phyloP scores from a whole-genome alignment of 2,329 filamentous ascomycete genomes.

The Tolypocladium capitatum region DNA sequence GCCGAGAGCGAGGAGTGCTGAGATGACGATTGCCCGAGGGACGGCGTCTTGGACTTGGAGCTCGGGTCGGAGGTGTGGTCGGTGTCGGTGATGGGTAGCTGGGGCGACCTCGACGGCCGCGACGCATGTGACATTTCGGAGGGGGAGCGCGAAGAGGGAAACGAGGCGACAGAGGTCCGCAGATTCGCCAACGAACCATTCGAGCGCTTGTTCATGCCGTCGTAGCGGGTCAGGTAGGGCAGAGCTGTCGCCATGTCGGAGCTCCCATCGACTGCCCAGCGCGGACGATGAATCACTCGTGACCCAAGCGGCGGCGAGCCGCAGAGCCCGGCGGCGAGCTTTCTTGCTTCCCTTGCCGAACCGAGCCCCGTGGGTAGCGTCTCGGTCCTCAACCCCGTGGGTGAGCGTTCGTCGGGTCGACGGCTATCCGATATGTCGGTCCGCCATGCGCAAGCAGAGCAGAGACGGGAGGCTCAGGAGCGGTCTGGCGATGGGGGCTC shows the following conservation, averaged over 20 bases:
- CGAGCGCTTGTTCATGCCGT: slow-evolving; percentile 19
- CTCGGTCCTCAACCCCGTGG: not conserved
- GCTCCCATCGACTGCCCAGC: not conserved
- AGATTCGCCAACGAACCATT: slow-evolving; percentile 19
- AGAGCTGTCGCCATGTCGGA: slow-evolving; percentile 26
- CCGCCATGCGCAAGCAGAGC: not conserved
- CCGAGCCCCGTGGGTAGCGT: not conserved
- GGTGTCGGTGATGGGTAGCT: slow-evolving; percentile 34
- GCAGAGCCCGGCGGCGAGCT: not conserved
- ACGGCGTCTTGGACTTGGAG: slow-evolving; percentile 46
- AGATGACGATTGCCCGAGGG: slow-evolving; percentile 41
- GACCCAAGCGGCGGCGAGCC: not conserved
- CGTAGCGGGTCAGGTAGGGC: slow-evolving; percentile 28
- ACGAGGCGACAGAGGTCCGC: slow-evolving; percentile 50
- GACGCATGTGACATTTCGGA: slow-evolving; percentile 44
- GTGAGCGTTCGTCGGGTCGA: not conserved
- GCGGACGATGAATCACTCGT: not conserved
- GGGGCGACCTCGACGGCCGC: slow-evolving; percentile 41
- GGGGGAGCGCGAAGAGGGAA: slow-evolving; percentile 44
- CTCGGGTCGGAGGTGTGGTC: slow-evolving; percentile 46
- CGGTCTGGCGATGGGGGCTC: not conserved
- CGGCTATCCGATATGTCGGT: slow-evolving; percentile 1
- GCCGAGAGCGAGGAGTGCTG: slow-evolving; percentile 48
- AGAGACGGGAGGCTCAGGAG: not conserved
- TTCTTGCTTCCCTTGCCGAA: not conserved